Percentiles rank a stretch among this genome's conserved stretches.
Conservation (phyloP, 805 yeast species). For the Zygotorulaspora sp. region DNA sequence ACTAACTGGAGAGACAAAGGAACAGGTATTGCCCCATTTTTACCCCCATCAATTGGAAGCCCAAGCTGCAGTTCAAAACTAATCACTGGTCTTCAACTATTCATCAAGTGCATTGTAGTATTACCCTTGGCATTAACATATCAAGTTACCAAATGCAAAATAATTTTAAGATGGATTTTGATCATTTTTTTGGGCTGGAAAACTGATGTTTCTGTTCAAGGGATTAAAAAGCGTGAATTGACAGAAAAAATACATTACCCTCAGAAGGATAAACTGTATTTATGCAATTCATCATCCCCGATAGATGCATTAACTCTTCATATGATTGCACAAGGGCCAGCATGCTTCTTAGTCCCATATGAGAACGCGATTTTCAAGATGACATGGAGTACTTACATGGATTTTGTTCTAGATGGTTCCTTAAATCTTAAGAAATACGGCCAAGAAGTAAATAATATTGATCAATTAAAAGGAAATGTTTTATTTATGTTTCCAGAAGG, state of each 20-base stretch:
- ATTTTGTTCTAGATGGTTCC: constrained; percentile 26
- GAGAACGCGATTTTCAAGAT: constrained; percentile 16
- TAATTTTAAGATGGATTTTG: constrained; percentile 21
- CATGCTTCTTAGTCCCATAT: constrained; percentile 21
- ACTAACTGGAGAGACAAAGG: constrained; percentile 84
- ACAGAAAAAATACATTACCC: constrained; percentile 33
- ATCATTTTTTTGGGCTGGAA: constrained; percentile 36
- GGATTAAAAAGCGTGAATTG: constrained; percentile 39
- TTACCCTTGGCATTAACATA: constrained; percentile 20
- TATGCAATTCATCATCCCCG: constrained; percentile 48
- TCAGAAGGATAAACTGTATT: constrained; percentile 37
- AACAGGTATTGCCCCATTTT: constrained; percentile 89
- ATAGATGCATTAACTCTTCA: constrained; percentile 42
- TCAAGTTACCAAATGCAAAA: constrained; percentile 9
- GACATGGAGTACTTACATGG: constrained; percentile 15
- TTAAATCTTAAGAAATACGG: constrained; percentile 16
- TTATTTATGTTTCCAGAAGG: constrained; percentile 71
- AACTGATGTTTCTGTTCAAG: constrained; percentile 40
- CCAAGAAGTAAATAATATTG: constrained; percentile 13
- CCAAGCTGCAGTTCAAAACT: constrained; percentile 12
- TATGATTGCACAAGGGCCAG: constrained; percentile 25
- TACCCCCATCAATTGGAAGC: constrained; percentile 44
- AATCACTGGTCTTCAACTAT: constrained; percentile 7
- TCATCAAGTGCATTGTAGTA: constrained; percentile 17
- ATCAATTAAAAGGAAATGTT: constrained; percentile 37